Evolutionary conservation across 371 early-diverging fungal species (phyloP).

Genomic region (Mortierella sp.): DNA sequence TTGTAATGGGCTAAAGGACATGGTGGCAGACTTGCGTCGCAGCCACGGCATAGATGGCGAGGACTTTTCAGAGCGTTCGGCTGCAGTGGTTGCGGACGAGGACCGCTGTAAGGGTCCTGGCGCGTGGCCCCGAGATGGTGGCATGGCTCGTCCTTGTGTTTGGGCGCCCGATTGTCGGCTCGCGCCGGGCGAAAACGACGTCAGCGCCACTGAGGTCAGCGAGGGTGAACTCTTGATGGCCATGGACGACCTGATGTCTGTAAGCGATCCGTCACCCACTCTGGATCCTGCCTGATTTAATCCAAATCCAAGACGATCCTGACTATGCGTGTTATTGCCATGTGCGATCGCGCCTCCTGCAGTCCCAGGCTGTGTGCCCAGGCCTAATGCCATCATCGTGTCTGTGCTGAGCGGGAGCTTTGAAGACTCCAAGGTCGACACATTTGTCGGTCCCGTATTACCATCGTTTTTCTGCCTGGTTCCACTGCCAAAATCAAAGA

Average conservation of each 20-base stretch:
- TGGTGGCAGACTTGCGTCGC: conserved; percentile 18
- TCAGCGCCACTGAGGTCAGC: conserved; percentile 15
- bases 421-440: conserved; percentile 41
- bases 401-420: conserved; percentile 33
- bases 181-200: conserved; percentile 5
- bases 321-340: background rate
- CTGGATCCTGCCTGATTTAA: conserved; percentile 4
- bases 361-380: conserved; percentile 38
- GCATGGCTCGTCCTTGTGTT: conserved; percentile 4
- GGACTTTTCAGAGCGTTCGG: conserved; percentile 9
- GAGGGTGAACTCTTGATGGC: conserved; percentile 54
- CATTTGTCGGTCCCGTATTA: background rate
- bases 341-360: conserved; percentile 27
- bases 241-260: conserved; percentile 30
- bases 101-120: conserved; percentile 3
- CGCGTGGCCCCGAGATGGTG: conserved; percentile 9
- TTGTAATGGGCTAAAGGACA: conserved; percentile 6
- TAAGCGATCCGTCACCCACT: conserved; percentile 34
- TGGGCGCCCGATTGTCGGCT: background rate
- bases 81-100: conserved; percentile 2
- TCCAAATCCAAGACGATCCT: conserved; percentile 2
- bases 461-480: conserved; percentile 15
- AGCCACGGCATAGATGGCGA: conserved; percentile 35
- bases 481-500: conserved; percentile 32
- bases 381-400: conserved; percentile 40